Evolutionary conservation across 306 rosid species (phyloP), one percentile per base, ranked within the genome.

Genomic region (Ceratonia siliqua): DNA sequence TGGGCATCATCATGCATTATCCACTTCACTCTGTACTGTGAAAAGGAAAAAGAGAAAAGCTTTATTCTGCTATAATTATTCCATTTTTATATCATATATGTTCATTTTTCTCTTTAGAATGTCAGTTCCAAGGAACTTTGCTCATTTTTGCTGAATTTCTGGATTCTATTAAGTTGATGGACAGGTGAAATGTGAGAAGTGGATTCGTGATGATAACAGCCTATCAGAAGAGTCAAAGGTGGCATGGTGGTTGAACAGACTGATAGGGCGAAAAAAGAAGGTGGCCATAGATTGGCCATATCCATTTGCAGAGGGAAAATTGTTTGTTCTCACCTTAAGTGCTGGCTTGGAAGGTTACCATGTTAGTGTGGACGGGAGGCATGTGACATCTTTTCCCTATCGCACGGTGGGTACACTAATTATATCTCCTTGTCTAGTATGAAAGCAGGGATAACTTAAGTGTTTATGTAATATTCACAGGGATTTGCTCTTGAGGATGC

Each of bases 401-500:
- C 89, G 88, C 83, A 90, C 87, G 14, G 96, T 90, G 76, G 81
- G 92, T 78, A 71, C 28, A 7, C 45, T 56, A 20, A 18, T 70
- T 49, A 32, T 55, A 25, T 79, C 25, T 50, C 10, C 53, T 45
- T 55, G 18, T 49, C 62, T 14, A 4, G 1, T 69, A 25, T 45
- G 64, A 65, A 39, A 48, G 39, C 17, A 5, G 57, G 53, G 58
- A 42, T 57, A 33, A 73, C 35, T 68, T 48, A 48, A 46, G 17
- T 30, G 15, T 27, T 38, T 72, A 9, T 38, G 25, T 7, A 9
- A 25, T 36, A 42, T 62, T 74, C 35, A 6, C 84, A 90, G 96
- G 96, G 96, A 68, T 90, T 90, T 84, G 87, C 87, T 79, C 86
- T 90, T 5, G 96, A 90, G 71, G 96, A 90, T 36, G 89, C 91